These are phyloP conservation scores for Hamamelis virginiana DNA, from an alignment of 164 flowering plant species.

Conservation along the genomic window DNA sequence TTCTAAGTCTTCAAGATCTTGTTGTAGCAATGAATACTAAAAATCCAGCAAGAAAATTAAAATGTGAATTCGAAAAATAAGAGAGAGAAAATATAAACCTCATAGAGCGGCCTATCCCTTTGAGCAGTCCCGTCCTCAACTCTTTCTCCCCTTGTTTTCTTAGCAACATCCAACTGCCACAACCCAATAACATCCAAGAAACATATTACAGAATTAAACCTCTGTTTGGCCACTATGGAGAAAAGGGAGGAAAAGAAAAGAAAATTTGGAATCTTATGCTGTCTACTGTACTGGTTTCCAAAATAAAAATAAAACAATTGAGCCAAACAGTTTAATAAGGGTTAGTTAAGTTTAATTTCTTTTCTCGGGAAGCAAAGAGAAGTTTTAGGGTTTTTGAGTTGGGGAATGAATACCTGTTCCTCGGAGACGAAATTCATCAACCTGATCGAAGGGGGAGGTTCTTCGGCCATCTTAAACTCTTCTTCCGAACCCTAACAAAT, in stretches of 20 bases:
- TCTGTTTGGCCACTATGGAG: background rate
- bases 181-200: background rate
- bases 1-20: too few relatives aligned
- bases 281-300: too few relatives aligned
- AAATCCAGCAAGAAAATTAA: too few relatives aligned
- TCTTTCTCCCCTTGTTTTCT: conserved; percentile 73
- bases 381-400: conserved; percentile 8
- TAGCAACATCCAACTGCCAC: conserved; percentile 71
- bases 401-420: conserved; percentile 56
- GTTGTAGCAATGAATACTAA: too few relatives aligned
- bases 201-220: background rate
- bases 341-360: too few relatives aligned
- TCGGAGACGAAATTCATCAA: conserved; percentile 87
- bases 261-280: too few relatives aligned
- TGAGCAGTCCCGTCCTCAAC: conserved; percentile 94
- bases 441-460: conserved; percentile 36
- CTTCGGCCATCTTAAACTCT: conserved; percentile 43
- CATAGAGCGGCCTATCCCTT: conserved; percentile 79
- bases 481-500: background rate
- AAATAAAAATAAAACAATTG: too few relatives aligned
- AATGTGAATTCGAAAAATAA: background rate
- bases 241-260: background rate
- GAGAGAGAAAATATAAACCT: conserved; percentile 35
- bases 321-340: too few relatives aligned
- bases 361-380: too few relatives aligned